Evolutionary conservation across 768 basidiomycete species (phyloP), one percentile per base, ranked within the genome.

Genomic region (Pleurotus cornucopiae): DNA sequence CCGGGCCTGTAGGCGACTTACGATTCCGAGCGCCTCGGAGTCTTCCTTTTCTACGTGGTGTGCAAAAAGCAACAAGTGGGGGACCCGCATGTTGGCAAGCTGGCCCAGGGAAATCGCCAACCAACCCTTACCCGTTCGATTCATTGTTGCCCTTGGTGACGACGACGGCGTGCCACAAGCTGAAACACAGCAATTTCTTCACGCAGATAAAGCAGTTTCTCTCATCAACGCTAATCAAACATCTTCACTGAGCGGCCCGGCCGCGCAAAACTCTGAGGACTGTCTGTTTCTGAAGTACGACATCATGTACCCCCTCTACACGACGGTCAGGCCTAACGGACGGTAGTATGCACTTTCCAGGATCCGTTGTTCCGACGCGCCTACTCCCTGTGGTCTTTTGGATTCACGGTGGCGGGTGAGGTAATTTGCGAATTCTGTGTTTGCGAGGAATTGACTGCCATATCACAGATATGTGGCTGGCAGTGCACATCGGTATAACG

Each of bases 211-310:
- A 4, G 77, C 76, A 4, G 38, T 6, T 4, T 58, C 72, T 2
- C 56, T 70, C 5, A 66, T 66, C 2, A 72, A 64, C 21, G 69
- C 72, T 16, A 69, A 18, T 18, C 18, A 18, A 18, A 18, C 18
- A 18, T 18, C 18, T 18, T 18, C 18, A 18, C 18, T 49, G 6
- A 48, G 18, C 2, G 54, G 23, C 9, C 41, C 25, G 37, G 59
- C 57, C 37, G 39, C 48, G 39, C 21, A 25, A 6, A 34, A 49
- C 37, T 65, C 70, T 1, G 76, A 76, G 57, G 76, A 78, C 56
- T 79, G 76, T 55, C 57, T 77, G 3, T 74, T 73, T 47, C 63
- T 76, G 9, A 75, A 73, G 73, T 75, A 40, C 3, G 61, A 18
- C 18, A 18, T 59, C 4, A n/a, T 14, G 25, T 20, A 18, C 20